phyloP scores from a whole-genome alignment of 2,329 filamentous ascomycete genomes.

The Camptophora hylomeconis region DNA sequence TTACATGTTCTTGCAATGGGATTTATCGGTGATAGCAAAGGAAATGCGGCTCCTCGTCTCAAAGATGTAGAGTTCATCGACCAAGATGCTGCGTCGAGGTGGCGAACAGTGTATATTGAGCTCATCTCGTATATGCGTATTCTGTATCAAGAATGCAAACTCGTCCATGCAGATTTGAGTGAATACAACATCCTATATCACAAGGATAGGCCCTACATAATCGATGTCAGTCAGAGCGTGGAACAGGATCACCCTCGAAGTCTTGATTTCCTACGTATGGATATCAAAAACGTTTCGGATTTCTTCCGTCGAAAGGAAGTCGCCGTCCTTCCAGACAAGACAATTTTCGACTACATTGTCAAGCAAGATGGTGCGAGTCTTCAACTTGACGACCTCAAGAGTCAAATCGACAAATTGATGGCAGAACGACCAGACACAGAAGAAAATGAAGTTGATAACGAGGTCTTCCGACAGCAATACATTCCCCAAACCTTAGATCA shows the following conservation, averaged over 20 bases:
- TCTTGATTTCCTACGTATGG: constrained; percentile 90
- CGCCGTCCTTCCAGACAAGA: constrained; percentile 62
- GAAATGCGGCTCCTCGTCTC: constrained; percentile 75
- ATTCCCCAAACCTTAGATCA: constrained; percentile 93
- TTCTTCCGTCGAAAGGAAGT: constrained; percentile 85
- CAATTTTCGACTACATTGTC: constrained; percentile 76
- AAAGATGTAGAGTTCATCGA: constrained; percentile 68
- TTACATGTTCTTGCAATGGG: constrained; percentile 94
- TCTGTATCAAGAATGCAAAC: constrained; percentile 80
- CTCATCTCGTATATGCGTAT: constrained; percentile 78
- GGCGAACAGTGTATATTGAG: constrained; percentile 68
- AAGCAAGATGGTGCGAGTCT: constrained; percentile 36
- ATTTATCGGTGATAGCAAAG: constrained; percentile 77
- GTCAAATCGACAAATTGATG: constrained; percentile 55
- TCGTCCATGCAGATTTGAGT: constrained; percentile 92
- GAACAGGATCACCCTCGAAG: constrained; percentile 92
- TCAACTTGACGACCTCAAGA: constrained; percentile 48
- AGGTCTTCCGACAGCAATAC: constrained; percentile 91
- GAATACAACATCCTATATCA: constrained; percentile 97
- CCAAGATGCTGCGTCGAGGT: constrained; percentile 56
- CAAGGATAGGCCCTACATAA: constrained; percentile 71
- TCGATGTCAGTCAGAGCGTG: constrained; percentile 94
- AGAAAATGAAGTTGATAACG: constrained; percentile 60
- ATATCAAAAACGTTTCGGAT: constrained; percentile 91
- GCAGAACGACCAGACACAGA: constrained; percentile 37